Base-by-base conservation (phyloP, 2,329 filamentous ascomycete species). In the Penicillium sp. region DNA sequence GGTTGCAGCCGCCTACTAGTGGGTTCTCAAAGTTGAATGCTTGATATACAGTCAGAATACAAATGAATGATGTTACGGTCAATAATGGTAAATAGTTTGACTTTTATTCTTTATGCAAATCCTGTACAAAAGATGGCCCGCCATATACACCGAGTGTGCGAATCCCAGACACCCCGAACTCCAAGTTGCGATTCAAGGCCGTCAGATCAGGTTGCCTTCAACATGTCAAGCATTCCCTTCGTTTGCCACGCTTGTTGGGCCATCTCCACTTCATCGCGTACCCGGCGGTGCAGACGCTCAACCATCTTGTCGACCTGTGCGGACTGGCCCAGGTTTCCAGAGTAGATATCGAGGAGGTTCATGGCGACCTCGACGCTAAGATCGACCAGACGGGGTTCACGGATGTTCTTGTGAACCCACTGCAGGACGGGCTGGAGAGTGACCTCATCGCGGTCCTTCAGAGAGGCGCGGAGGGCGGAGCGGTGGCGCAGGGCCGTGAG, bases 401-500 rank as follows among this genome's bases (percentile, higher is more conserved):
- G 82, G 65, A 99, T 88, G 75, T 93, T 86, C 65, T 84, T 87
- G 72, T 86, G 85, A 10, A 93, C 82, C 92, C 92, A 97, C 69
- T 84, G 84, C 50, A 99, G 79, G 13, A 97, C 82, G 0, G 93
- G 92, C 72, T 91, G 84, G 5, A 99, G 85, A 0, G 87, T 87
- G 40, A 86, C 80, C 74, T 96, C 92, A 70, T 96, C 90, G 45
- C 94, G 86, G 60, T 87, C 85, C 69, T 88, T 84, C 45, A 99
- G 83, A 5, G 94, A 91, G 36, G 88, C 85, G 48, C 89, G 86
- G 58, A 97, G 82, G 1, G 92, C 93, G 58, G 89, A 91, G 58
- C 93, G 89, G 76, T 99, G 93, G 40, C 91, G 88, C 34, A 99
- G 82, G 7, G 92, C 90, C 13, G 89, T 88, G 21, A 99, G 81